Percentiles rank a stretch among this genome's conserved stretches.
phyloP scores from a whole-genome alignment of 2,329 filamentous ascomycete genomes.

The Aspergillus awamori region DNA sequence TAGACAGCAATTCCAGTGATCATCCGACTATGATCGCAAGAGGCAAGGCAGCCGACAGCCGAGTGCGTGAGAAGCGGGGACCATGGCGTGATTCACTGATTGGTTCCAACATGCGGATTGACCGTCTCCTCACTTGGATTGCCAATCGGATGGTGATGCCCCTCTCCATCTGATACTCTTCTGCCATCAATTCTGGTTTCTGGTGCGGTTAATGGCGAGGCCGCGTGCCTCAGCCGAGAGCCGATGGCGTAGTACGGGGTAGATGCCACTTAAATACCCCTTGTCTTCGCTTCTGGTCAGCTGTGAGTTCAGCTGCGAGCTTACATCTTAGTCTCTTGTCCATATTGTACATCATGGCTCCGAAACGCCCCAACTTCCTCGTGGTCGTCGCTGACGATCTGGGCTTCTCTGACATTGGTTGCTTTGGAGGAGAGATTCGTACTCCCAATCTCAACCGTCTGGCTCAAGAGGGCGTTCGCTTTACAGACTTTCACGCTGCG shows the following conservation, averaged over 20 bases:
- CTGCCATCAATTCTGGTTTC: no score
- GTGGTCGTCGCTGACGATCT: slow-evolving; percentile 62
- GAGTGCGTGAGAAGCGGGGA: slow-evolving; percentile 3
- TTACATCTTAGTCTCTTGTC: neutral
- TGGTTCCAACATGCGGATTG: neutral
- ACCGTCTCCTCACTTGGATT: neutral
- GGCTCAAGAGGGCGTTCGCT: slow-evolving; percentile 57
- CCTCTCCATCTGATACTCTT: neutral
- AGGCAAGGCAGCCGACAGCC: slow-evolving; percentile 1
- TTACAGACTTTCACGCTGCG: slow-evolving; percentile 67
- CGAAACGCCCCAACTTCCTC: slow-evolving; percentile 62
- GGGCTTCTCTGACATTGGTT: slow-evolving; percentile 62
- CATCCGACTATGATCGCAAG: neutral
- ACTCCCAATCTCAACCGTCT: slow-evolving; percentile 62
- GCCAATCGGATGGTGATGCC: neutral
- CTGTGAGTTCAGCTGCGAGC: neutral
- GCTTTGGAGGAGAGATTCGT: slow-evolving; percentile 63
- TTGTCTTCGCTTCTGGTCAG: neutral
- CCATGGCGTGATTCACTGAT: slow-evolving; percentile 1
- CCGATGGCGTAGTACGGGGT: neutral
- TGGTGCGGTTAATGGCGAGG: neutral
- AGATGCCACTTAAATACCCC: neutral
- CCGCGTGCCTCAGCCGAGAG: slow-evolving; percentile 2
- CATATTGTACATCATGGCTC: slow-evolving; percentile 24
- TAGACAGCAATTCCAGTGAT: neutral